Evolutionary conservation across 1,284 basidiomycete species (phyloP), one percentile per base, ranked within the genome.

Genomic region (Ustilago curta): DNA sequence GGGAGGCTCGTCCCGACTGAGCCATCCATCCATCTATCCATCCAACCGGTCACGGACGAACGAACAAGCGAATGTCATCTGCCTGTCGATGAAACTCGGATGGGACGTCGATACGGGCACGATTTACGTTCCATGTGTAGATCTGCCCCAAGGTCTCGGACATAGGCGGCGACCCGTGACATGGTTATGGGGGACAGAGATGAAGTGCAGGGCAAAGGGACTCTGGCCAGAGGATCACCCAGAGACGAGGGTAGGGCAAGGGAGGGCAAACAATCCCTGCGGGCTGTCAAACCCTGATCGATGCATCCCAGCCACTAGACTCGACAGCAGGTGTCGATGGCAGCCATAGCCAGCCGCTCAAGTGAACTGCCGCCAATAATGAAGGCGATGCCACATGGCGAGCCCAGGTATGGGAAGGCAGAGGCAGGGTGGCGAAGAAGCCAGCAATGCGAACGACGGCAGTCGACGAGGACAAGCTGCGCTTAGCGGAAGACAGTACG

Each of bases 71-170:
- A 21, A 32, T 12, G 35, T 14, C 51, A 16, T 29, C 14, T 16
- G 19, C 42, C 35, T 45, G 21, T 18, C 37, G 27, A 56, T 27
- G 32, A 61, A 56, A 16, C 32, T 51, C 35, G 44, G 35, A 47
- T 50, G 31, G 29, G 2, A 35, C 47, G 59, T 50, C 66, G 47
- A 68, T 57, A 45, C 42, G 53, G 55, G 39, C 31, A 23, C 49
- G 48, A 19, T 23, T 29, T 21, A 31, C 37, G 43, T 18, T 44
- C 50, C 31, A 42, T 3, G 37, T 40, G 66, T 54, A 37, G 53
- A 52, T 57, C 48, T 58, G 60, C 53, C n/a, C n/a, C 45, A 27
- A 12, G 54, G 60, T 62, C 58, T 63, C 66, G 66, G 66, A 69
- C 66, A 55, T 69, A 63, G 56, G 60, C 66, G 66, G 66, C 45